Evolutionary conservation across 139 green algal species (phyloP).

Genomic region (Trebouxia sp.): DNA sequence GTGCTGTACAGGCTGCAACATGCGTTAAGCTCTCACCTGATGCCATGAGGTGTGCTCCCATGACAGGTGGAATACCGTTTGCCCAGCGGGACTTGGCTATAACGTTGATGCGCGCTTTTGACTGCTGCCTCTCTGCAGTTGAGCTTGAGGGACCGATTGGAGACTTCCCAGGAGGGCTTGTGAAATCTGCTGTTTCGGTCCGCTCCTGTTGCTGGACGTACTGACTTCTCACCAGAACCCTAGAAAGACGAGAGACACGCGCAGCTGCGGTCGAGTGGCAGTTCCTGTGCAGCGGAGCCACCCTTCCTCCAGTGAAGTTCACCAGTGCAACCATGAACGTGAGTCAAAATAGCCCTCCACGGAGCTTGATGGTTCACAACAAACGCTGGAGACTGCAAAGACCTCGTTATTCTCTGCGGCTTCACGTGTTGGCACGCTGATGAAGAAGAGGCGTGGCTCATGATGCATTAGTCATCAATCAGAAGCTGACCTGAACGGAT

Average conservation of each 20-base stretch:
- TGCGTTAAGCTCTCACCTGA: constrained; percentile 58
- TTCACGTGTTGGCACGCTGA: constrained; percentile 13
- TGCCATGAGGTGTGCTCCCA: constrained; percentile 89
- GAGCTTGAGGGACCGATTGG: neutral
- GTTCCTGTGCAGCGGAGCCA: neutral
- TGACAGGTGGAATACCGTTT: constrained; percentile 82
- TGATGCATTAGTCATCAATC: no score
- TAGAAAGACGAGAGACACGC: constrained; percentile 19
- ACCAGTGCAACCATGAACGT: constrained; percentile 15
- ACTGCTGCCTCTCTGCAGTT: constrained; percentile 1
- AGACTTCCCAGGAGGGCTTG: neutral
- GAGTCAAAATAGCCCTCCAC: no score
- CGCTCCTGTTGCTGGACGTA: neutral
- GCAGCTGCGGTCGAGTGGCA: neutral
- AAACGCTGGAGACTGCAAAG: no score
- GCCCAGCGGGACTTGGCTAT: constrained; percentile 69
- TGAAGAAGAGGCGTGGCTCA: neutral
- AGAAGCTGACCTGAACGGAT: no score
- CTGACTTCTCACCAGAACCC: constrained; percentile 33
- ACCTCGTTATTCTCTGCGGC: neutral
- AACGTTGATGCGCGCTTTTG: constrained; percentile 52
- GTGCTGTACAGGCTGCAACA: no score
- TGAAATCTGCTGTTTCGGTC: neutral
- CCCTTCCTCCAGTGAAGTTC: neutral
- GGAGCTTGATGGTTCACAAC: no score